Evolutionary conservation across 1,284 basidiomycete genomes (phyloP).

Genomic region (Heterobasidion annosum): DNA sequence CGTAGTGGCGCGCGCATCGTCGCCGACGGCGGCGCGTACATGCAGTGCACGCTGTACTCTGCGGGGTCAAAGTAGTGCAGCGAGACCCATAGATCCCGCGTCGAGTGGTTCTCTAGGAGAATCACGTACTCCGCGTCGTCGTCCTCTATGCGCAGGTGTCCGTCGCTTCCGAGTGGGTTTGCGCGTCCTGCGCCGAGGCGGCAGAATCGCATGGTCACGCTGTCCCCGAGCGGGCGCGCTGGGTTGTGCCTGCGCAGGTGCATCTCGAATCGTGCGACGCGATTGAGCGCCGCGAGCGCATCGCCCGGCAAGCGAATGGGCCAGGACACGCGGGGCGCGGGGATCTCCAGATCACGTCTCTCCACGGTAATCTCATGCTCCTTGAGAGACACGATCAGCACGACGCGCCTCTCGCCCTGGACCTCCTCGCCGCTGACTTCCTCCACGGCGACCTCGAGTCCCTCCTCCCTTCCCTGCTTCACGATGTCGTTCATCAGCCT

Average conservation of each 20-base stretch:
- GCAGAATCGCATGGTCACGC: neutral
- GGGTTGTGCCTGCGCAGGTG: neutral
- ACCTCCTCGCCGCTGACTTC: too few relatives aligned
- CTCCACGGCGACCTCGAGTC: too few relatives aligned
- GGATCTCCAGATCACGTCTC: neutral
- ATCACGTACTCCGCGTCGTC: neutral
- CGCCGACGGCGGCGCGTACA: slow-evolving; percentile 6
- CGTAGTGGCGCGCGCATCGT: slow-evolving; percentile 2
- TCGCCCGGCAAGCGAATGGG: neutral
- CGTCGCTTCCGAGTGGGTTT: neutral
- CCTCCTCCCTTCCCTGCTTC: neutral
- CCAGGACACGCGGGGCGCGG: neutral
- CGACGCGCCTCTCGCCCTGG: too few relatives aligned
- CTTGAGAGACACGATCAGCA: neutral
- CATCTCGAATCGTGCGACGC: neutral
- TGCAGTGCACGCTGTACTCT: slow-evolving; percentile 5
- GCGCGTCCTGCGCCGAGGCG: neutral
- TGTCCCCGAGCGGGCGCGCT: neutral
- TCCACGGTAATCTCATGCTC: neutral
- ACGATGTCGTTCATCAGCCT: neutral
- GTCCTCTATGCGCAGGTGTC: neutral
- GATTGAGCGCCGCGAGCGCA: neutral
- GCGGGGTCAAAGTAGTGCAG: slow-evolving; percentile 10
- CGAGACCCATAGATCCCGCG: slow-evolving; percentile 2
- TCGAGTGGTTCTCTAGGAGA: slow-evolving; percentile 1